phyloP scores from a whole-genome alignment of 163 green algal genomes.

The Volvox carteri region DNA sequence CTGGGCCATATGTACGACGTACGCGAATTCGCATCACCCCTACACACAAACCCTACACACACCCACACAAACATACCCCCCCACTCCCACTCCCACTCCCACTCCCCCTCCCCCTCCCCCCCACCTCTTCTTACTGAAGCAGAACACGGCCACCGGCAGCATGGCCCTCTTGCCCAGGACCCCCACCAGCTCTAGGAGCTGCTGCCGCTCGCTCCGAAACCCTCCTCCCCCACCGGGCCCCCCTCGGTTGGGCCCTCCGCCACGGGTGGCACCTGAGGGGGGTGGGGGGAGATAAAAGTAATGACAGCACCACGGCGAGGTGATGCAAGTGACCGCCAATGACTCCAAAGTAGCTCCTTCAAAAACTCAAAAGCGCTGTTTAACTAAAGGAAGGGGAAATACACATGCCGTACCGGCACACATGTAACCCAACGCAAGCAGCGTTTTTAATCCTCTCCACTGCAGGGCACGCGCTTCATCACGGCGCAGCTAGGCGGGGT shows the following conservation, averaged over 20 bases:
- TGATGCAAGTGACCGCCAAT: too few relatives aligned
- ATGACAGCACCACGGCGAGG: too few relatives aligned
- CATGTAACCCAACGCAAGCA: too few relatives aligned
- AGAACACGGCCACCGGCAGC: constrained; percentile 93
- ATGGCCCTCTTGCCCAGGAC: constrained; percentile 86
- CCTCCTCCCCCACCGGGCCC: constrained; percentile 9
- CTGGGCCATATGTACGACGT: too few relatives aligned
- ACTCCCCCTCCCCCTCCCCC: background rate
- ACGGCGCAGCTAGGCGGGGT: too few relatives aligned
- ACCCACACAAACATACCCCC: background rate
- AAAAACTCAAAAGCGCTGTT: too few relatives aligned
- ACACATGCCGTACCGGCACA: too few relatives aligned
- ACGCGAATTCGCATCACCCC: too few relatives aligned
- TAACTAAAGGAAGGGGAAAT: too few relatives aligned
- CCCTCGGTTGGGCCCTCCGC: constrained; percentile 52
- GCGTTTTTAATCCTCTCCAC: too few relatives aligned
- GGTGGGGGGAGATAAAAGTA: background rate
- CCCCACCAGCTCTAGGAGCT: constrained; percentile 85
- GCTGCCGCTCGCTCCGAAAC: constrained; percentile 69
- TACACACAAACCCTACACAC: background rate
- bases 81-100: background rate
- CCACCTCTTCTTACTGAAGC: constrained; percentile 92
- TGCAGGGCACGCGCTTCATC: too few relatives aligned
- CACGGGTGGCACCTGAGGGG: constrained; percentile 40
- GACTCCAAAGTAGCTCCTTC: too few relatives aligned